Base-by-base conservation (phyloP, 768 basidiomycete genomes). In the Auricularia auricula-judae region DNA sequence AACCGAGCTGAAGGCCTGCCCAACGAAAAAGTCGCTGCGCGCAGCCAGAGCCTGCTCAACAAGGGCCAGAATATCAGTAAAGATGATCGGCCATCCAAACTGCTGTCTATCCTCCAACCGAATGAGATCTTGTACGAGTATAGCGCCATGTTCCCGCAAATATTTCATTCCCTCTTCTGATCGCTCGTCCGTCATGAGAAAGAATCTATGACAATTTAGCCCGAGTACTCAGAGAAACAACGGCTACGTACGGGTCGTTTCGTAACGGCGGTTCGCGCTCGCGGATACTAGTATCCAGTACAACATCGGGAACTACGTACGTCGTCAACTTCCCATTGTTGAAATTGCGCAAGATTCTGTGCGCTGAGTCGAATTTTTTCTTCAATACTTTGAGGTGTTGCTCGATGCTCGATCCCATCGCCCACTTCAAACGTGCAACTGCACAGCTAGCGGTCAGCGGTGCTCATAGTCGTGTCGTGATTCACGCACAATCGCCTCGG, bases 171-270 rank as follows among this genome's bases (percentile, higher is more conserved):
- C 61, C 18, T 66, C 65, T 1, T 61, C 54, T 62, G 64, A 62
- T 23, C 71, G 67, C 58, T 73, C 72, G 64, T 73, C 72, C 12
- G 72, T 72, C 4, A 70, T 71, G 16, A 73, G 35, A 66, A 68
- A 73, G 68, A 71, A 71, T 29, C 68, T 69, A 62, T 29, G 14
- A 18, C 11, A 33, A 5, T 10, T 59, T 18, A 34, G 56, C 29
- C 4, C 5, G 21, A 5, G 16, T 21, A 51, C 5, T 21, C 14
- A 14, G 29, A 29, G 29, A 29, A 29, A 29, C 29, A 29, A 29
- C 29, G 29, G 29, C 29, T 29, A 64, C 68, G 44, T 64, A 69
- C 68, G 47, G 60, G 51, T 70, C 70, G 14, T 51, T 61, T 2
- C 21, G 47, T 18, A 10, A 11, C 1, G 70, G 70, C 3, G 70